These are phyloP conservation scores for Neonectria hederae DNA, from an alignment of 2,329 filamentous ascomycete species.

Conservation along the genomic window DNA sequence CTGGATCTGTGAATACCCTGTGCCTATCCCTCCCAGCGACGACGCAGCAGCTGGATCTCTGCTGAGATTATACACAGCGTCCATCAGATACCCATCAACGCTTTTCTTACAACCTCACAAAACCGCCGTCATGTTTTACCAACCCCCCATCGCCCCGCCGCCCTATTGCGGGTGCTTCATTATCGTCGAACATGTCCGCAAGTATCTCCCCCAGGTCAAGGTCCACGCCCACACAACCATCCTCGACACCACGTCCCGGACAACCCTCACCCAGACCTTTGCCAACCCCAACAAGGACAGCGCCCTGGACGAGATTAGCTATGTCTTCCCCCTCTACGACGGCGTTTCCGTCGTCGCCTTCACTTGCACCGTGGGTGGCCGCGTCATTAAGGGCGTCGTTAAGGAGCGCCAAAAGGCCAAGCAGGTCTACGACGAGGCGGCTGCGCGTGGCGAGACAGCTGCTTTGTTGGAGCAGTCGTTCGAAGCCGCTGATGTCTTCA, in stretches of 20 bases:
- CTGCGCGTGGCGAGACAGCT: constrained; percentile 67
- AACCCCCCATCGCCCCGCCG: no score
- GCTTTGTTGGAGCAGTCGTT: constrained; percentile 71
- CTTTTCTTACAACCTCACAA: neutral
- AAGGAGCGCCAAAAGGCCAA: constrained; percentile 72
- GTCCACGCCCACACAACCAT: constrained; percentile 70
- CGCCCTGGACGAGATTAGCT: constrained; percentile 60
- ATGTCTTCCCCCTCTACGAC: constrained; percentile 77
- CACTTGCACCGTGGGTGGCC: constrained; percentile 68
- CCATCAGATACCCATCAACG: neutral
- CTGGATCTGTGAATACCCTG: constrained; percentile 4
- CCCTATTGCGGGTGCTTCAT: constrained; percentile 50
- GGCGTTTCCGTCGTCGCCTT: constrained; percentile 77
- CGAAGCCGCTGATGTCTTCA: constrained; percentile 72
- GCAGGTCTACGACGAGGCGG: constrained; percentile 66
- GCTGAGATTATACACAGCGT: neutral
- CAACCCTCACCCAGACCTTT: constrained; percentile 66
- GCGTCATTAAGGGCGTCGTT: constrained; percentile 70
- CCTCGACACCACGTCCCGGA: constrained; percentile 61
- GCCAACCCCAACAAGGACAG: constrained; percentile 59
- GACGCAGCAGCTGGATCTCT: neutral
- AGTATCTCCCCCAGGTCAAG: constrained; percentile 67
- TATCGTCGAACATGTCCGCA: constrained; percentile 29
- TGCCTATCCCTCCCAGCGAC: neutral
- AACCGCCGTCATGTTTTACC: constrained; percentile 12